Evolutionary conservation across 2,329 filamentous ascomycete species (phyloP).

Genomic region (Penicillium sp.): DNA sequence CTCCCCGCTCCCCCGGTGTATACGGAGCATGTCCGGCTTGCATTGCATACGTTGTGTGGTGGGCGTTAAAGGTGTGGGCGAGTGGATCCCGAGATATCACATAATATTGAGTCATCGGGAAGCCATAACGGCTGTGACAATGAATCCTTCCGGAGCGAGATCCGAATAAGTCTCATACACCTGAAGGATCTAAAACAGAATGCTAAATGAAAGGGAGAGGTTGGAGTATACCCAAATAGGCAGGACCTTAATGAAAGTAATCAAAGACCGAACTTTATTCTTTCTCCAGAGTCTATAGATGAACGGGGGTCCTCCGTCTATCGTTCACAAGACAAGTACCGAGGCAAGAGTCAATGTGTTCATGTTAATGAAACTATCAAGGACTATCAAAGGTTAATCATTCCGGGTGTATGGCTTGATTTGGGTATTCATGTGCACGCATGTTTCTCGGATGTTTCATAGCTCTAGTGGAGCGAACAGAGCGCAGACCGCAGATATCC

Average conservation of each 20-base stretch:
- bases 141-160: not conserved
- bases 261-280: slow-evolving; percentile 7
- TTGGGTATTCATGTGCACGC: not conserved
- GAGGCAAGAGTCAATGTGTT: not conserved
- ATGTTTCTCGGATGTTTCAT: slow-evolving; percentile 7
- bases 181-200: not conserved
- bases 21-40: not conserved
- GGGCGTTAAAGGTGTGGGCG: not conserved
- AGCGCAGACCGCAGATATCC: slow-evolving; percentile 3
- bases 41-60: not conserved
- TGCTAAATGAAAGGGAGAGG: slow-evolving; percentile 2
- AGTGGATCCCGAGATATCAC: not conserved
- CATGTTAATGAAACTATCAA: slow-evolving; percentile 2
- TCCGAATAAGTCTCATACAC: not conserved
- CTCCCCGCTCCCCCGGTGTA: not conserved
- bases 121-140: not conserved
- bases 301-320: not conserved
- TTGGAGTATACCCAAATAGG: slow-evolving; percentile 10
- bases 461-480: slow-evolving; percentile 1
- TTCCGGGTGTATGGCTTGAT: slow-evolving; percentile 4
- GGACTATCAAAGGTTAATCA: not conserved
- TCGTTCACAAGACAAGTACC: not conserved
- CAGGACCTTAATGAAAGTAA: slow-evolving; percentile 12
- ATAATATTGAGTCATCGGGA: not conserved
- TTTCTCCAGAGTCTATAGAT: not conserved